These are phyloP conservation scores for Debaryomyces coudertii DNA, from an alignment of 1,139 yeast genomes.

Conservation along the genomic window DNA sequence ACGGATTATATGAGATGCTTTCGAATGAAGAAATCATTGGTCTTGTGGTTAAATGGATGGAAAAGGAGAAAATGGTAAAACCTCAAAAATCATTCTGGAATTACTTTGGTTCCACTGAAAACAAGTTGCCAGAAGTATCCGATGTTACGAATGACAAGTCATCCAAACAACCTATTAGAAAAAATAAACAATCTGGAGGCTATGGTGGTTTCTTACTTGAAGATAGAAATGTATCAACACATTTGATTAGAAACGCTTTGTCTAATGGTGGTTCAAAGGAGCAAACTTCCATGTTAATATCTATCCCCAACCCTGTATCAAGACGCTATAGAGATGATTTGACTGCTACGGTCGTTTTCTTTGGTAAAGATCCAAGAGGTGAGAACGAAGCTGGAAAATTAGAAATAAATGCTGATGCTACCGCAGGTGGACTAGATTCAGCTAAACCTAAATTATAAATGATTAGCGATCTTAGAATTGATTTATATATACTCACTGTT, in stretches of 20 bases:
- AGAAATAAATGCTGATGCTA: conserved; percentile 58
- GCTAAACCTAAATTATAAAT: conserved; percentile 53
- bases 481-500: conserved; percentile 6
- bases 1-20: conserved; percentile 90
- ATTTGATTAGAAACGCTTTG: conserved; percentile 87
- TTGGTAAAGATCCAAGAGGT: conserved; percentile 58
- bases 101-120: conserved; percentile 48
- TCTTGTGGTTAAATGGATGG: conserved; percentile 93
- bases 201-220: conserved; percentile 54
- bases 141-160: conserved; percentile 62
- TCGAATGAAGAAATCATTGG: conserved; percentile 93
- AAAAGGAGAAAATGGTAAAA: conserved; percentile 65
- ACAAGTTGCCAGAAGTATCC: conserved; percentile 61
- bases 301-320: conserved; percentile 92
- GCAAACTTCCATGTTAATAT: conserved; percentile 82
- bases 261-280: conserved; percentile 87
- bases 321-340: conserved; percentile 93
- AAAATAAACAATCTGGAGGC: conserved; percentile 41
- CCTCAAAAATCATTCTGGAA: conserved; percentile 56
- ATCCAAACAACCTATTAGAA: conserved; percentile 50
- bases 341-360: conserved; percentile 93
- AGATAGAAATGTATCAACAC: conserved; percentile 90
- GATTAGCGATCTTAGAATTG: conserved; percentile 3
- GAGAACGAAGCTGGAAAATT: conserved; percentile 52
- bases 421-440: conserved; percentile 55